These are phyloP conservation scores for Phytophthora capsici DNA, from an alignment of 352 stramenopile species.

Conservation along the genomic window DNA sequence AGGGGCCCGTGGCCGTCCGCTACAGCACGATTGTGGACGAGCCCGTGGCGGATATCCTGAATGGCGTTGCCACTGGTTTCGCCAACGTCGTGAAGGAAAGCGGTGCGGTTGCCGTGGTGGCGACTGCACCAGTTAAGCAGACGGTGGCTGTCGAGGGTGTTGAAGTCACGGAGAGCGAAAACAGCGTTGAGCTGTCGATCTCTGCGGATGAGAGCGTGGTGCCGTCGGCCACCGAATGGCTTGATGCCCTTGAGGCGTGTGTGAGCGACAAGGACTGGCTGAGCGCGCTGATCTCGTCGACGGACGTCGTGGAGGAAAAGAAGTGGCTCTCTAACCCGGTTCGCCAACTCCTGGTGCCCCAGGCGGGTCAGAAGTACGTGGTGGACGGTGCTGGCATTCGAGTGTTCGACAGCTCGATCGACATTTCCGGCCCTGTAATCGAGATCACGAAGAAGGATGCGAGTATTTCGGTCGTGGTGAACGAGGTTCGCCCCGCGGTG, in stretches of 20 bases:
- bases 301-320: conserved; percentile 48
- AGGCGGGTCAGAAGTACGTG: conserved; percentile 52
- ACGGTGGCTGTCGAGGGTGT: conserved; percentile 32
- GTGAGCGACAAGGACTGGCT: conserved; percentile 62
- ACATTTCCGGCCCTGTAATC: conserved; percentile 51
- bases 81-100: conserved; percentile 46
- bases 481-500: conserved; percentile 65
- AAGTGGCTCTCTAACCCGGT: conserved; percentile 82
- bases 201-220: conserved; percentile 25
- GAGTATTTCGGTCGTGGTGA: conserved; percentile 56
- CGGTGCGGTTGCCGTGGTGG: conserved; percentile 11
- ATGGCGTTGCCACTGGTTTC: conserved; percentile 67
- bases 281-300: conserved; percentile 54
- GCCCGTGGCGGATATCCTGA: conserved; percentile 81
- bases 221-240: conserved; percentile 48
- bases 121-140: conserved; percentile 5
- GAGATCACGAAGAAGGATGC: conserved; percentile 46
- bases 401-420: conserved; percentile 50
- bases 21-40: conserved; percentile 82
- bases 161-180: conserved; percentile 30
- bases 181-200: conserved; percentile 40
- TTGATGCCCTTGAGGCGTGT: conserved; percentile 42
- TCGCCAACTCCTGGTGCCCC: conserved; percentile 53
- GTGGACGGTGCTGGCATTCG: conserved; percentile 39
- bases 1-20: conserved; percentile 81